phyloP scores from a whole-genome alignment of 148 eudicot genomes.

The Vaccinium vitisidaea region DNA sequence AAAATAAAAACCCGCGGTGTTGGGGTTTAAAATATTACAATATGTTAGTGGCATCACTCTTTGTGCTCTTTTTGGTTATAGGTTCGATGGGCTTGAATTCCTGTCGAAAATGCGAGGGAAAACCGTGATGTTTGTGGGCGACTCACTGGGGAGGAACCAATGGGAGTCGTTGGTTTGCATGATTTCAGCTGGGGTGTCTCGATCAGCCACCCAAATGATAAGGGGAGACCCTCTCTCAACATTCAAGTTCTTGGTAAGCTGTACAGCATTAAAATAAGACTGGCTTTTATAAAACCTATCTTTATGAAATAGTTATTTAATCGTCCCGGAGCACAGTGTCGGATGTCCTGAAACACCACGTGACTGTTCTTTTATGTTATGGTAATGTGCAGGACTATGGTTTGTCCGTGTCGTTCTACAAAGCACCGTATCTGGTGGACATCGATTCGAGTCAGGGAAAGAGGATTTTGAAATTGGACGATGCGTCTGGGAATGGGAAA shows the following conservation, averaged over 20 bases:
- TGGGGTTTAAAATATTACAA: too few species aligned
- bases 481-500: constrained; percentile 63
- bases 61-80: not conserved
- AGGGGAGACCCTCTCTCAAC: constrained; percentile 65
- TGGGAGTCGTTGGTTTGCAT: constrained; percentile 94
- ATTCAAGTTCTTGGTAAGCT: constrained; percentile 61
- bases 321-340: too few species aligned
- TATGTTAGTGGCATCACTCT: not conserved
- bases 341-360: too few species aligned
- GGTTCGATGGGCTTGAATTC: constrained; percentile 75
- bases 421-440: constrained; percentile 87
- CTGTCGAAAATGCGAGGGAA: constrained; percentile 62
- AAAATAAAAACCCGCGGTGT: too few species aligned
- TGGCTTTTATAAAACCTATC: not conserved
- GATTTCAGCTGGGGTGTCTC: constrained; percentile 54
- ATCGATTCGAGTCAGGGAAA: constrained; percentile 65
- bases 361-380: not conserved
- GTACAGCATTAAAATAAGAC: not conserved
- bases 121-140: constrained; percentile 91
- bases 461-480: constrained; percentile 71
- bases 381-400: constrained; percentile 67
- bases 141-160: constrained; percentile 86
- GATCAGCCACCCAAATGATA: constrained; percentile 44
- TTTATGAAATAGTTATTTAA: not conserved
- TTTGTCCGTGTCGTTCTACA: constrained; percentile 58